Conservation (phyloP, 331 rosid species). For the Pyracantha coccinea region DNA sequence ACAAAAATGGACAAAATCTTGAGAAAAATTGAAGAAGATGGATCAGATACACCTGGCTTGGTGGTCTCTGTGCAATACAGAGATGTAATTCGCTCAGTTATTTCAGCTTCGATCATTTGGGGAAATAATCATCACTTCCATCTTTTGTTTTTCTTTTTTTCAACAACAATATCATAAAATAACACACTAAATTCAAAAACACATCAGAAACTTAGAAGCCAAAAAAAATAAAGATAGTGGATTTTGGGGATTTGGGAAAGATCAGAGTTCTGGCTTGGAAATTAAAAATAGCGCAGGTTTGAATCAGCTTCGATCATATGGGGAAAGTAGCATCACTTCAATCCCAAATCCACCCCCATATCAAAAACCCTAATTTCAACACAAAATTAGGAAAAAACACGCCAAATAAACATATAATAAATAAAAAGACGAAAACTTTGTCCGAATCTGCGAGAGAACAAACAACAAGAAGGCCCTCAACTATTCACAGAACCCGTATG, state of each 20-base stretch:
- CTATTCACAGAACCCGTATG: constrained; percentile 27
- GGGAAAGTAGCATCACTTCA: background rate
- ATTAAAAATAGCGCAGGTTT: background rate
- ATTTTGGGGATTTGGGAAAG: background rate
- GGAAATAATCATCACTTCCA: too few relatives aligned
- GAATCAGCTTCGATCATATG: background rate
- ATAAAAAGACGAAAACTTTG: background rate
- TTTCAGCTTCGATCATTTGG: too few relatives aligned
- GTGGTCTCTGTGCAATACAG: too few relatives aligned
- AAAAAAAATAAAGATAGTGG: background rate
- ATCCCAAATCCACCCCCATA: background rate
- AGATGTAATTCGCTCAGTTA: too few relatives aligned
- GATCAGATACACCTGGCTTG: too few relatives aligned
- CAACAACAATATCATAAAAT: too few relatives aligned
- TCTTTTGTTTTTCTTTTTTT: too few relatives aligned
- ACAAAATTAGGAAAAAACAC: background rate
- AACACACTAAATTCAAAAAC: background rate
- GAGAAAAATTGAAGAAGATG: too few relatives aligned
- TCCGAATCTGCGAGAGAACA: background rate
- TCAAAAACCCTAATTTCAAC: background rate
- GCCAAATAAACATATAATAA: background rate
- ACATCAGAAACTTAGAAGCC: background rate
- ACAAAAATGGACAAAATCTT: too few relatives aligned
- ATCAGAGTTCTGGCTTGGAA: constrained; percentile 4
- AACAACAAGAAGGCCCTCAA: constrained; percentile 1